phyloP scores from a whole-genome alignment of 768 basidiomycete species.

The Cantharellus anzutake region DNA sequence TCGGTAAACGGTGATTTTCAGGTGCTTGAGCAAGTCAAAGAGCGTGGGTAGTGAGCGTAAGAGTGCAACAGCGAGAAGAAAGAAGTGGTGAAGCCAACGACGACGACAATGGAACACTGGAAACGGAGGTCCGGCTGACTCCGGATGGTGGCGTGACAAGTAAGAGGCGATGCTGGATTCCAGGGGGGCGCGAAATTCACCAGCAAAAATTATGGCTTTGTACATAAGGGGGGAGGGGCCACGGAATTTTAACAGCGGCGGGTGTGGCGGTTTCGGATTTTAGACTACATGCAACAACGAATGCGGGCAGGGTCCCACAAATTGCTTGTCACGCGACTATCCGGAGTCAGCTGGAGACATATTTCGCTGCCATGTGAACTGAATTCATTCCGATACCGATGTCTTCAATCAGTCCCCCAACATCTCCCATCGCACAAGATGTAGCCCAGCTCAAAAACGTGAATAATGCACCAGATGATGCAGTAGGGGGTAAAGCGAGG shows the following conservation, averaged over 20 bases:
- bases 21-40: neutral
- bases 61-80: neutral
- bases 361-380: too few species aligned
- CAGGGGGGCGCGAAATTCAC: neutral
- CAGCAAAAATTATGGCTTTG: neutral
- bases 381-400: too few species aligned
- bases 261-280: too few species aligned
- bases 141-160: neutral
- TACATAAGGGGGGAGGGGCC: neutral
- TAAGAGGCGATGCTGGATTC: neutral
- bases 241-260: too few species aligned
- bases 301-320: neutral
- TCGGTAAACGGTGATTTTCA: neutral
- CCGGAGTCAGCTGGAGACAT: too few species aligned
- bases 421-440: neutral
- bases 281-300: neutral
- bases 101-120: neutral
- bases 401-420: neutral
- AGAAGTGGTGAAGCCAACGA: neutral
- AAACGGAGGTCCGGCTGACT: neutral
- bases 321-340: neutral
- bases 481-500: neutral
- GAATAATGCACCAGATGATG: neutral
- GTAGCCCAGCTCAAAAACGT: neutral
- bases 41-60: neutral